phyloP scores from a whole-genome alignment of 768 basidiomycete genomes.

The Dioszegia hungarica region DNA sequence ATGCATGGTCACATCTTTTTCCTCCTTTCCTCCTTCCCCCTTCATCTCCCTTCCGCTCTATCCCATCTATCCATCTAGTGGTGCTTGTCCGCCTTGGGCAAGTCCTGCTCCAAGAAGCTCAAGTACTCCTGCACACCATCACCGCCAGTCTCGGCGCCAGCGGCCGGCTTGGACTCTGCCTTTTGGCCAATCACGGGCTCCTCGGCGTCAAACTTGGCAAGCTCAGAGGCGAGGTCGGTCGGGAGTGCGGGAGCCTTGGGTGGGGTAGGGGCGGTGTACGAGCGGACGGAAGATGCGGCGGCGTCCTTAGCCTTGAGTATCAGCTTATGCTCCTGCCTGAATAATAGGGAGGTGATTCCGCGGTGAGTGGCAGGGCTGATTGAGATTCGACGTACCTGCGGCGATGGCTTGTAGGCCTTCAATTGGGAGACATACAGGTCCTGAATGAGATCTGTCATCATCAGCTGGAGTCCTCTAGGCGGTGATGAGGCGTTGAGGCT shows the following conservation, averaged over 20 bases:
- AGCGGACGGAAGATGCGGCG: conserved; percentile 79
- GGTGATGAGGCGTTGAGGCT: background rate
- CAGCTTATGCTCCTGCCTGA: background rate
- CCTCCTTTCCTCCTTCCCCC: background rate
- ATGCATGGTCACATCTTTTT: conserved; percentile 2
- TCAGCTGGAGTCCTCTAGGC: background rate
- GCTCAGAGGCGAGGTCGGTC: conserved; percentile 76
- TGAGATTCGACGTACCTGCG: conserved; percentile 55
- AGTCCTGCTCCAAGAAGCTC: conserved; percentile 72
- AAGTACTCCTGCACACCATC: conserved; percentile 73
- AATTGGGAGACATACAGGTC: conserved; percentile 87
- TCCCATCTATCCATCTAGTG: conserved; percentile 43
- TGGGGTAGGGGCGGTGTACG: conserved; percentile 66
- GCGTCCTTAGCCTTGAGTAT: conserved; percentile 73
- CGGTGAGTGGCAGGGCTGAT: background rate
- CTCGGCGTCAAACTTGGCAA: conserved; percentile 71
- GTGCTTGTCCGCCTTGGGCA: conserved; percentile 64
- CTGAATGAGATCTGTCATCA: conserved; percentile 72
- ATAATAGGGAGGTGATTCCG: background rate
- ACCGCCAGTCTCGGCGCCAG: conserved; percentile 48
- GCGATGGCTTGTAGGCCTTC: conserved; percentile 77
- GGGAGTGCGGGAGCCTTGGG: conserved; percentile 75
- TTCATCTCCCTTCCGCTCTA: background rate
- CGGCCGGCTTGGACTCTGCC: conserved; percentile 43
- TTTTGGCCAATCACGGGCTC: conserved; percentile 59